Conservation (phyloP, 1,139 yeast species). For the Blastobotrys serpentis region DNA sequence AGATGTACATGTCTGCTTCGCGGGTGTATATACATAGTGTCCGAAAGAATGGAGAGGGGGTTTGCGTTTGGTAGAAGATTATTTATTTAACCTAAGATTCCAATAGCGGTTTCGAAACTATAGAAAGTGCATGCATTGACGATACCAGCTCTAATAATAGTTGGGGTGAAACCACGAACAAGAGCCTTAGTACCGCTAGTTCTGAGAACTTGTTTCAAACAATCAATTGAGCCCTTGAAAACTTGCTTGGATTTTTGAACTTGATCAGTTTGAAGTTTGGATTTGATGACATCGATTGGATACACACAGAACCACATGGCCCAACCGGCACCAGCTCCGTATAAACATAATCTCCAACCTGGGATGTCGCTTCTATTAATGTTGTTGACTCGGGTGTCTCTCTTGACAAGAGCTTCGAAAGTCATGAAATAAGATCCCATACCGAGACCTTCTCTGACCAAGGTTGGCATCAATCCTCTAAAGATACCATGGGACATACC, state of each 20-base stretch:
- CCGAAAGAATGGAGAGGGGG: background rate
- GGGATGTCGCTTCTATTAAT: constrained; percentile 65
- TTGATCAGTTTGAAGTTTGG: constrained; percentile 81
- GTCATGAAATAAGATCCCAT: constrained; percentile 87
- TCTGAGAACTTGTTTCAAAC: constrained; percentile 51
- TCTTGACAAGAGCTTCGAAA: constrained; percentile 77
- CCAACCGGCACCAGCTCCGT: constrained; percentile 85
- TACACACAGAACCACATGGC: constrained; percentile 79
- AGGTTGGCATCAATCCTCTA: constrained; percentile 77
- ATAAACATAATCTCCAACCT: constrained; percentile 78
- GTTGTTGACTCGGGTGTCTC: constrained; percentile 49
- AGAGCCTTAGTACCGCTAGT: constrained; percentile 71
- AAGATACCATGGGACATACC: constrained; percentile 55
- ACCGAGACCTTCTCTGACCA: constrained; percentile 80
- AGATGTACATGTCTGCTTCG: constrained; percentile 30
- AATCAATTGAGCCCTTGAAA: constrained; percentile 54
- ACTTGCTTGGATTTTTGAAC: constrained; percentile 48
- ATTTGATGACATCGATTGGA: constrained; percentile 84
- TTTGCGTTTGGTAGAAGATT: background rate
- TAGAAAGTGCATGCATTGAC: constrained; percentile 96
- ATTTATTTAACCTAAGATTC: constrained; percentile 28
- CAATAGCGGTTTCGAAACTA: constrained; percentile 79
- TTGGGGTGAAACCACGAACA: constrained; percentile 85
- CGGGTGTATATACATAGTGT: background rate
- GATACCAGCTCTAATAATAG: constrained; percentile 92